phyloP scores from a whole-genome alignment of 2,329 filamentous ascomycete genomes.

The Pseudocercospora cruenta region DNA sequence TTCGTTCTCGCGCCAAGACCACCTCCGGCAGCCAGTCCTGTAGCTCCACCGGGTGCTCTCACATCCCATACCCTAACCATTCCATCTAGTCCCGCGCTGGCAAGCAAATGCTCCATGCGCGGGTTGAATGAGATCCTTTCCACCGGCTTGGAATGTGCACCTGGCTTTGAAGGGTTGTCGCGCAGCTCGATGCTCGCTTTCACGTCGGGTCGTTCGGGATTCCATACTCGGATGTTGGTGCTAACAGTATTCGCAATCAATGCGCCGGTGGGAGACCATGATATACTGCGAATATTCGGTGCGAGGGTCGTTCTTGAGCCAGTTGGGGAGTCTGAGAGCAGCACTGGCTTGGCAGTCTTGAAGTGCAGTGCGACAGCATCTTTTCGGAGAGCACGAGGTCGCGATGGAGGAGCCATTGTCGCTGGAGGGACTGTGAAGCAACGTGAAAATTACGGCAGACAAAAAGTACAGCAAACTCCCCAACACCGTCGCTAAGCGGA shows the following conservation, averaged over 20 bases:
- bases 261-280: constrained; percentile 85
- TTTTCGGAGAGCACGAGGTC: constrained; percentile 65
- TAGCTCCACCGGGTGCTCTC: constrained; percentile 56
- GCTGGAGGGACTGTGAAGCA: neutral
- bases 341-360: constrained; percentile 68
- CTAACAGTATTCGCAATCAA: constrained; percentile 79
- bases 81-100: constrained; percentile 73
- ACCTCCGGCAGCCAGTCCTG: constrained; percentile 32
- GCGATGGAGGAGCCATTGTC: constrained; percentile 45
- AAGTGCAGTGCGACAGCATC: constrained; percentile 71
- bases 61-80: constrained; percentile 81
- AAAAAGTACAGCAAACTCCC: neutral
- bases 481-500: neutral
- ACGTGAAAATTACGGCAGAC: neutral
- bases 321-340: constrained; percentile 57
- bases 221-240: constrained; percentile 77
- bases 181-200: constrained; percentile 76
- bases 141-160: constrained; percentile 54
- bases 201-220: constrained; percentile 73
- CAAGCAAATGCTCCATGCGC: constrained; percentile 74
- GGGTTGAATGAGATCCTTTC: constrained; percentile 81
- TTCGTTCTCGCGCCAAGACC: constrained; percentile 46
- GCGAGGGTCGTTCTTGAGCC: constrained; percentile 33
- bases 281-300: constrained; percentile 52
- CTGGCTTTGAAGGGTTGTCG: constrained; percentile 33